Evolutionary conservation across 331 rosid genomes (phyloP).

Genomic region (Malus hybrid): DNA sequence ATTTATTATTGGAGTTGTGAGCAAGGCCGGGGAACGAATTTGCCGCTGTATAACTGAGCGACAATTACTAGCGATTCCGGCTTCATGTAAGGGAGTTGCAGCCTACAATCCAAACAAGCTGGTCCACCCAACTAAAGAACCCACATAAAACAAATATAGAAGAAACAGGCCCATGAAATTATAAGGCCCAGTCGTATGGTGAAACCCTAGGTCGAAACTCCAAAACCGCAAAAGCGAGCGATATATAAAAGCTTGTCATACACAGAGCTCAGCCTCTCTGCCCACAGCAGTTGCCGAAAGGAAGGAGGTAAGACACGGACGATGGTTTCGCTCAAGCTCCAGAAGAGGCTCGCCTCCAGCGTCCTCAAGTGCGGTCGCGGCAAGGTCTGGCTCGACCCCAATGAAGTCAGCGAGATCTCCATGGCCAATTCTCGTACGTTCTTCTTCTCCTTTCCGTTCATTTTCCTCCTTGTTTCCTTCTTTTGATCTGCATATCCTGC

Average conservation of each 20-base stretch:
- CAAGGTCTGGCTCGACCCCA: constrained; percentile 87
- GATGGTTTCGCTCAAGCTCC: constrained; percentile 83
- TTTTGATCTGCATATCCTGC: not conserved
- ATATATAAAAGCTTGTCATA: constrained; percentile 9
- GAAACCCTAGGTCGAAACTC: constrained; percentile 38
- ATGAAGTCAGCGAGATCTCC: constrained; percentile 77
- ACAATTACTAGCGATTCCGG: accelerated
- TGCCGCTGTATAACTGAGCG: too few species aligned
- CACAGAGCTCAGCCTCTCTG: not conserved
- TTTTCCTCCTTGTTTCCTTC: not conserved
- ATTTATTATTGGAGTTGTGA: too few species aligned
- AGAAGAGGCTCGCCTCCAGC: constrained; percentile 73
- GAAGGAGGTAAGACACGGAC: not conserved
- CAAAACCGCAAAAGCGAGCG: not conserved
- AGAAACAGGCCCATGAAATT: not conserved
- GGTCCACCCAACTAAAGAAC: not conserved
- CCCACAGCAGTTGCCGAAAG: constrained; percentile 3
- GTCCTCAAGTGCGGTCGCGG: constrained; percentile 90
- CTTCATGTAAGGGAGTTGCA: too few species aligned
- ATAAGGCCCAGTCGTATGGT: not conserved
- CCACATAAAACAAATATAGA: not conserved
- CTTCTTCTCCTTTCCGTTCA: not conserved
- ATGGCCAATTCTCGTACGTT: constrained; percentile 81
- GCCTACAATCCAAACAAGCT: not conserved
- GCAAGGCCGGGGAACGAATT: too few species aligned